These are phyloP conservation scores for Thalassiosira hispida DNA, from an alignment of 352 stramenopile genomes.

Conservation along the genomic window DNA sequence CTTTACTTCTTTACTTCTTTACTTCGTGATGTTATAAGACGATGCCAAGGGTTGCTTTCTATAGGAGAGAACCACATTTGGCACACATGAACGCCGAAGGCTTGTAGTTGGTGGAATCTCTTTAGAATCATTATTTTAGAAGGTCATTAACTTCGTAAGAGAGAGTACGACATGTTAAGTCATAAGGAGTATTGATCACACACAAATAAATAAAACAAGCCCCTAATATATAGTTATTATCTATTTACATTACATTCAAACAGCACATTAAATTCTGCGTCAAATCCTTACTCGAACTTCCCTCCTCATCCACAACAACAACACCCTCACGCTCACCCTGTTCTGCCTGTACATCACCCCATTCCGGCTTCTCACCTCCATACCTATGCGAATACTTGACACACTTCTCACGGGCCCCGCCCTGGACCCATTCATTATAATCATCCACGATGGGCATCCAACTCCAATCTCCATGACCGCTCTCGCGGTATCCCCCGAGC, in stretches of 20 bases:
- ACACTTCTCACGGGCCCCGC: not conserved
- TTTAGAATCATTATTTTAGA: no score
- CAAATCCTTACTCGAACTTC: not conserved
- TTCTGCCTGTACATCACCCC: not conserved
- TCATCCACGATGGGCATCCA: not conserved
- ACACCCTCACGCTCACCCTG: not conserved
- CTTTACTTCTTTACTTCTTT: no score
- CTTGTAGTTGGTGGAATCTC: no score
- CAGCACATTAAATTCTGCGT: conserved; percentile 14
- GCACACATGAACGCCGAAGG: no score
- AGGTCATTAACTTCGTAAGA: no score
- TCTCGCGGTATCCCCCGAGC: not conserved
- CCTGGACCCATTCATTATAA: conserved; percentile 9
- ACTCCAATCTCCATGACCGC: not conserved
- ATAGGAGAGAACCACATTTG: no score
- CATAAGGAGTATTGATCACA: no score
- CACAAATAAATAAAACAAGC: no score
- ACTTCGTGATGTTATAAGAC: no score
- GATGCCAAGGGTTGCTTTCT: no score
- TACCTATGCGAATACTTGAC: not conserved
- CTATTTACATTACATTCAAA: not conserved
- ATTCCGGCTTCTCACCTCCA: not conserved
- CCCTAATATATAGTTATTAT: no score
- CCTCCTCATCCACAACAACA: not conserved
- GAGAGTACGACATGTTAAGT: no score